These are phyloP conservation scores for Leccinellum rugosiceps DNA, from an alignment of 768 basidiomycete genomes.

Conservation along the genomic window DNA sequence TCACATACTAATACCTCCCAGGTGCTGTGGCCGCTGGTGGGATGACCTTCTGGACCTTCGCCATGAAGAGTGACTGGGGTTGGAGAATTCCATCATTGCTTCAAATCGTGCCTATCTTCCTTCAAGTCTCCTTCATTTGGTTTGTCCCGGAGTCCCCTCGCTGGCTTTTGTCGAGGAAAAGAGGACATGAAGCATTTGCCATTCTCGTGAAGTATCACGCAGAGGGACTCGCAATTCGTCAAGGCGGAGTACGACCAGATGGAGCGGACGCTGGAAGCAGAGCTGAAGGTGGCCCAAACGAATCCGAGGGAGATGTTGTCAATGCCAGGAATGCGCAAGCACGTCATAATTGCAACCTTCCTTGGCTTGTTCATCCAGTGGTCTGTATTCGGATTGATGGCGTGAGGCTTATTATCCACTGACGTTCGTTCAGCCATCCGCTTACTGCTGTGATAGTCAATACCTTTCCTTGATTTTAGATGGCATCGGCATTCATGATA, in stretches of 20 bases:
- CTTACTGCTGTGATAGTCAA: neutral
- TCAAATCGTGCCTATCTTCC: neutral
- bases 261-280: constrained; percentile 45
- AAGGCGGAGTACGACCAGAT: constrained; percentile 58
- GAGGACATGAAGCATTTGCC: neutral
- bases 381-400: constrained; percentile 8
- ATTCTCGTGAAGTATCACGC: neutral
- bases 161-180: neutral
- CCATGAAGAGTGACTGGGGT: neutral
- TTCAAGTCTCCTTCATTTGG: neutral
- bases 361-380: constrained; percentile 10
- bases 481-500: constrained; percentile 13
- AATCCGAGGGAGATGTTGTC: neutral
- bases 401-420: neutral
- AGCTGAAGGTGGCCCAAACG: constrained; percentile 2
- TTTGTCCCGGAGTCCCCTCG: neutral
- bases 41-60: neutral
- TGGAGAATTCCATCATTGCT: neutral
- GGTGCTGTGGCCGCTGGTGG: neutral
- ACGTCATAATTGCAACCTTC: constrained; percentile 9
- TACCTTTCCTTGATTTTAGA: constrained; percentile 14
- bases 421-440: accelerated
- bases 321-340: constrained; percentile 14
- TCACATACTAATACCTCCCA: neutral
- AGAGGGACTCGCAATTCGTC: constrained; percentile 46